Evolutionary conservation across 2,329 filamentous ascomycete species (phyloP).

Genomic region (Diaporthe australafricana): DNA sequence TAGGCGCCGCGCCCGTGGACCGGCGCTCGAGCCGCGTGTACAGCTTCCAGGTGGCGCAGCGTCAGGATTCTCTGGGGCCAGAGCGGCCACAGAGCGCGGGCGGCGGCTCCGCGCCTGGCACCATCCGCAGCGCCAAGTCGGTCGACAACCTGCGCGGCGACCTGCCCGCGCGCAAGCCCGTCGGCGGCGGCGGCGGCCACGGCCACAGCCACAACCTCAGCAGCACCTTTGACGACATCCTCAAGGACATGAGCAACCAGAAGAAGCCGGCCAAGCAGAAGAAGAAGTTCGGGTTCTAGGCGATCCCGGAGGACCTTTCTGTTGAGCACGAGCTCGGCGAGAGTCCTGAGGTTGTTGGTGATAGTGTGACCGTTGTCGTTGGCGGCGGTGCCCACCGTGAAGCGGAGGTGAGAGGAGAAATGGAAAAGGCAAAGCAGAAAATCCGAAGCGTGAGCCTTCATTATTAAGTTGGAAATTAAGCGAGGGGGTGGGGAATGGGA

Average conservation of each 20-base stretch:
- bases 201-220: conserved; percentile 24
- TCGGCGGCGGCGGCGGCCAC: conserved; percentile 36
- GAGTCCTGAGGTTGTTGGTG: not conserved
- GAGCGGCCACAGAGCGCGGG: conserved; percentile 15
- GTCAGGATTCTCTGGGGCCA: conserved; percentile 20
- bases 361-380: not conserved
- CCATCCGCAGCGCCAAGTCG: conserved; percentile 39
- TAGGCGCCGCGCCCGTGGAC: conserved; percentile 30
- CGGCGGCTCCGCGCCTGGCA: conserved; percentile 28
- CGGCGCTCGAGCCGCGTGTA: conserved; percentile 37
- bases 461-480: not conserved
- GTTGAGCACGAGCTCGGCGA: conserved; percentile 33
- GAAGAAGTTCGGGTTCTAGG: conserved; percentile 42
- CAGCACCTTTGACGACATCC: conserved; percentile 52
- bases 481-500: not conserved
- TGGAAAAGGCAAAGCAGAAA: not conserved
- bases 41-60: conserved; percentile 33
- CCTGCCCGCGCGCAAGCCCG: conserved; percentile 24
- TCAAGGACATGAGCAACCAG: conserved; percentile 48
- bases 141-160: conserved; percentile 40
- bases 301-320: conserved; percentile 32
- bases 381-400: not conserved
- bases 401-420: not conserved
- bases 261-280: conserved; percentile 44
- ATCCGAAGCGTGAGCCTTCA: conserved; percentile 11